Evolutionary conservation across 2,329 filamentous ascomycete species (phyloP).

Genomic region (Cytospora piceae): DNA sequence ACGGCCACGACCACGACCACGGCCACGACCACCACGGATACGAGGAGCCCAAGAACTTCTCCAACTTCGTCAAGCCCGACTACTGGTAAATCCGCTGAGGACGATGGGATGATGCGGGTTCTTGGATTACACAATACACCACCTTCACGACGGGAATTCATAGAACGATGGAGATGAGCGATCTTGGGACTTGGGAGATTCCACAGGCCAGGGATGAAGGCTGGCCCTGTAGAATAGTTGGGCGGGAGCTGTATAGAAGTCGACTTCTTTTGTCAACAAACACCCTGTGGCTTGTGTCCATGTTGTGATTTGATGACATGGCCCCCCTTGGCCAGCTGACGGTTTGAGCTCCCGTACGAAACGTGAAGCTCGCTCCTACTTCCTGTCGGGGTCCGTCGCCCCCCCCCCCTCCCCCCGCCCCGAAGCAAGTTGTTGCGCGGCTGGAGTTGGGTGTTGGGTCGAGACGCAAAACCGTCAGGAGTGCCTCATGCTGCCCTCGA

Average conservation of each 20-base stretch:
- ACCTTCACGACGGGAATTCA: conserved; percentile 15
- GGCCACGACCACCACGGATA: conserved; percentile 61
- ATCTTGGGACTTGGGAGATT: conserved; percentile 7
- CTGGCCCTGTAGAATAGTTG: conserved; percentile 46
- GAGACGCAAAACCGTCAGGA: background rate
- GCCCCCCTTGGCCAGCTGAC: background rate
- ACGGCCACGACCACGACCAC: conserved; percentile 57
- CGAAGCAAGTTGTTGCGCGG: background rate
- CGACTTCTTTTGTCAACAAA: conserved; percentile 27
- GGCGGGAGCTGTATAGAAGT: conserved; percentile 35
- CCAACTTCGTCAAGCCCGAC: conserved; percentile 92
- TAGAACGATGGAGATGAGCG: conserved; percentile 25
- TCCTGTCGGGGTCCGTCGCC: background rate
- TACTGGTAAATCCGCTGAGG: conserved; percentile 69
- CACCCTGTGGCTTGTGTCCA: background rate
- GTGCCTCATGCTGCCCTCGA: background rate
- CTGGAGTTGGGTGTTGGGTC: background rate
- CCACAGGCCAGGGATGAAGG: conserved; percentile 10
- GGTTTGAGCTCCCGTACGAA: background rate
- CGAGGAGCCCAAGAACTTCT: conserved; percentile 93
- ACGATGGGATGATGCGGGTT: background rate
- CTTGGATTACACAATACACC: conserved; percentile 38
- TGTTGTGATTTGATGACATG: background rate
- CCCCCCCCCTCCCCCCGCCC: background rate
- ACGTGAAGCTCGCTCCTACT: background rate